Base-by-base conservation (phyloP, 2,329 filamentous ascomycete genomes). In the Fusarium ambrosium region DNA sequence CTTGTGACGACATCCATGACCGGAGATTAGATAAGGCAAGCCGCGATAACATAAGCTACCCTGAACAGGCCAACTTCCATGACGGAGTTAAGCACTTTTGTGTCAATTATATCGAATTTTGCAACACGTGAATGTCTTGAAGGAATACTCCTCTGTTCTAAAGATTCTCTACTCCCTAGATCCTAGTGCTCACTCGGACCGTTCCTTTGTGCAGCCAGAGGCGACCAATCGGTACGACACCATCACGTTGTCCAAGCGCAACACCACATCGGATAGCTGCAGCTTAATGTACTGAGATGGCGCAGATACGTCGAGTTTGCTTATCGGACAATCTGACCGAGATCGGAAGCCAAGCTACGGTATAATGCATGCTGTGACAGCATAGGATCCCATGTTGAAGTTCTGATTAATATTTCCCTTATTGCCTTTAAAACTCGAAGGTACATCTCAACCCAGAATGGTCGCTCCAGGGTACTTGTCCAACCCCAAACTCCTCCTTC, bases 21-120 rank as follows among this genome's bases (percentile, higher is more conserved):
- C 74, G 74, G 72, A 76, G 74, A 77, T 77, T 71, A 76, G 74
- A 77, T 77, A 77, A 72, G 66, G 13, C 34, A 53, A n/a, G 20
- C 45, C 20, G 18, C 22, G 45, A 37, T 37, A 10, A 43, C 32
- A 37, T 29, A 10, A 39, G 37, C 34, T 74, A 74, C 72, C 72
- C 72, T 74, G 22, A 10, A 74, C 58, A 48, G 20, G 11, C 7
- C 22, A 32, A 13, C 10, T 39, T 24, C 16, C 22, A 32, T 10
- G 29, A 39, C 36, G 61, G 66, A 62, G 56, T 64, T 53, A 55
- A 66, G 39, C 29, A 32, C 41, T 27, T 59, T 11, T 27, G 45
- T 66, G 45, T 24, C 55, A 48, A 45, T 51, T 36, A 36, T 29
- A 34, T 59, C n/a, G 60, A 34, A 29, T 22, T 7, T 61, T 16